Base-by-base conservation (phyloP, 2,329 filamentous ascomycete species). In the Hypoxylon sp. region DNA sequence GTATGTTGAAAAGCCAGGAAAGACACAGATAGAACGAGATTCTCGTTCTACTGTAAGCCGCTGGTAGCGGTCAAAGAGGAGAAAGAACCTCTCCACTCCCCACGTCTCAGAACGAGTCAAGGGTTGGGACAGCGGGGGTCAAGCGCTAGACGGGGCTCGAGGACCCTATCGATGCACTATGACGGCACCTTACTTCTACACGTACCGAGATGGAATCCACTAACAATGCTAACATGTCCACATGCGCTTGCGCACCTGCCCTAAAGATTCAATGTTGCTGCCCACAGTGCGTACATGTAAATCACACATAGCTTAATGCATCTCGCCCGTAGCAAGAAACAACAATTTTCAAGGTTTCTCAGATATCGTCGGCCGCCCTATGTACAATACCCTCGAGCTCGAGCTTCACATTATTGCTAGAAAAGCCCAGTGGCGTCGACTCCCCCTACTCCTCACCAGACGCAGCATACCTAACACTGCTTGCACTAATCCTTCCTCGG, bases 151-250 rank as follows among this genome's bases (percentile, higher is more conserved):
- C 10, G 37, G 19, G 46, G 21, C 24, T 29, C 24, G n/a, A 32
- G 24, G 29, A 15, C 44, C 39, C 39, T 61, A 39, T 37, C 27
- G 32, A 69, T 71, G 67, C 57, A 63, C 44, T 65, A 71, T 71
- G 69, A 71, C 61, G 67, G 32, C 57, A 71, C 29, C 51, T 15
- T 58, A 50, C 54, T 59, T 65, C 13, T 31, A 11, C 31, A 13
- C 44, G 17, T 59, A 39, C 24, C 15, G 31, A 52, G 29, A 27
- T 60, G 29, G 17, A 37, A 24, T 46, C 58, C 58, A 61, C 58
- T 29, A 42, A 31, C 50, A 48, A 48, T 48, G 54, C 58, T 29
- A 42, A 31, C 50, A 48, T 63, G 46, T 46, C 47, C 53, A 57
- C 46, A 57, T 57, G 60, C 37, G 19, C 51, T 54, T 54, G 17